phyloP scores from a whole-genome alignment of 805 yeast species.

The Candida maris region DNA sequence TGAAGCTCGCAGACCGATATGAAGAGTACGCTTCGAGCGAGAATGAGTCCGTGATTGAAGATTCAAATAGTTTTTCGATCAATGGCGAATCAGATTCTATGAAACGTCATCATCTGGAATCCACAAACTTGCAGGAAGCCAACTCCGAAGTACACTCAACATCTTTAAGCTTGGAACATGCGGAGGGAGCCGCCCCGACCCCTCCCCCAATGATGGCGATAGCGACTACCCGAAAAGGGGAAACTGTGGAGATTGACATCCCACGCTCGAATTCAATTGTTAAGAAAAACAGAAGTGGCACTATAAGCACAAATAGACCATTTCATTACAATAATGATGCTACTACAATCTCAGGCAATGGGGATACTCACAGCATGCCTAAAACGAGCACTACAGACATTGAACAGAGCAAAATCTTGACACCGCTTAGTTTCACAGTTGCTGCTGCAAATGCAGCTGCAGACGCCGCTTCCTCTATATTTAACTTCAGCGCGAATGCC shows the following conservation, averaged over 20 bases:
- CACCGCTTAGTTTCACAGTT: conserved; percentile 23
- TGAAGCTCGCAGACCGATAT: conserved; percentile 56
- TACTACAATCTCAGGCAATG: not conserved
- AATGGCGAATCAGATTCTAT: conserved; percentile 16
- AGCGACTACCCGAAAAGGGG: conserved; percentile 78
- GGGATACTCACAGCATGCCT: not conserved
- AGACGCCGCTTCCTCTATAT: conserved; percentile 28
- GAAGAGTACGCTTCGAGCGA: conserved; percentile 69
- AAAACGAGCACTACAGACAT: conserved; percentile 1
- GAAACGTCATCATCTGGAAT: conserved; percentile 12
- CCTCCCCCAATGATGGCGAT: conserved; percentile 75
- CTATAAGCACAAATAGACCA: conserved; percentile 14
- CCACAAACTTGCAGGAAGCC: conserved; percentile 1
- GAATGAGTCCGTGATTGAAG: conserved; percentile 42
- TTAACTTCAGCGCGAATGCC: conserved; percentile 24
- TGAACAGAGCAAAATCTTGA: conserved; percentile 13
- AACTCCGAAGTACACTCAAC: conserved; percentile 6
- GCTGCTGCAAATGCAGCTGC: conserved; percentile 29
- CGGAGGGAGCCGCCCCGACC: conserved; percentile 38
- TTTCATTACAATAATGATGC: conserved; percentile 6
- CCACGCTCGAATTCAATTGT: conserved; percentile 26
- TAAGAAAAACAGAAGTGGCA: conserved; percentile 23
- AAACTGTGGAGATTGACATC: conserved; percentile 66
- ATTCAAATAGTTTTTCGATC: conserved; percentile 22
- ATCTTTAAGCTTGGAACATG: conserved; percentile 9